Evolutionary conservation across 2,329 filamentous ascomycete genomes (phyloP), one percentile per base, ranked within the genome.

Genomic region (Exophiala sp.): DNA sequence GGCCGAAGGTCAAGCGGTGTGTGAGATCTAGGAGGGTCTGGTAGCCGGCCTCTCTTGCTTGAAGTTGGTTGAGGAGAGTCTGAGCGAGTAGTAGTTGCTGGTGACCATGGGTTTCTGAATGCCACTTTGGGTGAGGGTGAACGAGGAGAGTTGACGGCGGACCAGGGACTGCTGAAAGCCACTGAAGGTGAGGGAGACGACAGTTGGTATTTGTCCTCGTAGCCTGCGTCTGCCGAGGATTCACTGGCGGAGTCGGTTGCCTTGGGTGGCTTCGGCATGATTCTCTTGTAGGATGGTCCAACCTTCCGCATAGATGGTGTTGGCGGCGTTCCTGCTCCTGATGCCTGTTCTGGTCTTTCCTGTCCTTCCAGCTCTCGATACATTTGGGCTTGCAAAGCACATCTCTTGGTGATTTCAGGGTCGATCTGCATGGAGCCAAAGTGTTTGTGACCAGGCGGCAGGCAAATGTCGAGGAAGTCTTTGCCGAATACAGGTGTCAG

Each of bases 401-500:
- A 81, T 11, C 75, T 69, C 18, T 68, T 64, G 14, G 88, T 77
- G 40, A 86, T 78, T 0, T 70, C 66, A 2, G 74, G 74, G 51
- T 81, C 77, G 63, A 91, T 89, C 18, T 79, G 71, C 85, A 89
- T 88, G 43, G 78, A 78, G 9, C 78, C 81, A 67, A 84, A 89
- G 11, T 79, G 78, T n/a, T 80, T 73, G 34, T 85, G 77, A n/a
- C 80, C 76, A 1, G 84, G 83, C 1, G 72, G 78, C 11, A 86
- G 73, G 68, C 94, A 99, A 42, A 83, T 72, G 2, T 78, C 76
- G 2, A 89, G 85, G 68, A 99, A 99, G 38, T 84, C 80, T 10
- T 84, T 81, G 0, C 94, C 94, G 68, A 99, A 99, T 55, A 99
- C 78, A 4, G 94, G 94, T 7, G 94, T 94, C 50, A 99, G 75